These are phyloP conservation scores for Cutaneotrichosporon mucoides DNA, from an alignment of 1,284 basidiomycete genomes.

Conservation along the genomic window DNA sequence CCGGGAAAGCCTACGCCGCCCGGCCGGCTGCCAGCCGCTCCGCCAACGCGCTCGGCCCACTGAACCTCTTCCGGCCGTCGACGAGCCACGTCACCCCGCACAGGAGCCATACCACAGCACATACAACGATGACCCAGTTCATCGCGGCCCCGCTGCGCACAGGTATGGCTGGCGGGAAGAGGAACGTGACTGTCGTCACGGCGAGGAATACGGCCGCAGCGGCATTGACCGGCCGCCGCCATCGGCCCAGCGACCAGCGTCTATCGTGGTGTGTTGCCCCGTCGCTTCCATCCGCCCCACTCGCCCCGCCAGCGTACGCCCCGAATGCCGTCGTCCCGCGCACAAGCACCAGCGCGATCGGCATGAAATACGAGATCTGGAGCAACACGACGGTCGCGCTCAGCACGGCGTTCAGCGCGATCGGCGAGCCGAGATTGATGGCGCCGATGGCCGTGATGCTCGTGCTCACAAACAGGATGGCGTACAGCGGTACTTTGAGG, in stretches of 20 bases:
- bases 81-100: constrained; percentile 43
- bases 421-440: constrained; percentile 55
- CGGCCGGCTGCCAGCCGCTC: constrained; percentile 6
- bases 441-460: constrained; percentile 51
- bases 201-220: constrained; percentile 46
- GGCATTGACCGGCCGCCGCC: constrained; percentile 39
- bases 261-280: constrained; percentile 12
- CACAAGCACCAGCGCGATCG: constrained; percentile 44
- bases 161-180: constrained; percentile 52
- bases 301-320: constrained; percentile 23
- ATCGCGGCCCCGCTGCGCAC: constrained; percentile 44
- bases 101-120: constrained; percentile 39
- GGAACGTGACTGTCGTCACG: constrained; percentile 52
- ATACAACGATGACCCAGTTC: constrained; percentile 50
- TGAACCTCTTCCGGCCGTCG: constrained; percentile 44
- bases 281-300: no score
- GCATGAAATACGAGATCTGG: constrained; percentile 38
- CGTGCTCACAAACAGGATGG: constrained; percentile 28
- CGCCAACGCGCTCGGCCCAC: constrained; percentile 45
- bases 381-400: constrained; percentile 33
- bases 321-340: constrained; percentile 48
- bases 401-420: constrained; percentile 52
- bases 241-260: constrained; percentile 33
- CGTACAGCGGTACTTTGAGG: constrained; percentile 27
- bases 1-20: no score